These are phyloP conservation scores for Isabelozyma gotoi DNA, from an alignment of 805 yeast genomes.

Conservation along the genomic window DNA sequence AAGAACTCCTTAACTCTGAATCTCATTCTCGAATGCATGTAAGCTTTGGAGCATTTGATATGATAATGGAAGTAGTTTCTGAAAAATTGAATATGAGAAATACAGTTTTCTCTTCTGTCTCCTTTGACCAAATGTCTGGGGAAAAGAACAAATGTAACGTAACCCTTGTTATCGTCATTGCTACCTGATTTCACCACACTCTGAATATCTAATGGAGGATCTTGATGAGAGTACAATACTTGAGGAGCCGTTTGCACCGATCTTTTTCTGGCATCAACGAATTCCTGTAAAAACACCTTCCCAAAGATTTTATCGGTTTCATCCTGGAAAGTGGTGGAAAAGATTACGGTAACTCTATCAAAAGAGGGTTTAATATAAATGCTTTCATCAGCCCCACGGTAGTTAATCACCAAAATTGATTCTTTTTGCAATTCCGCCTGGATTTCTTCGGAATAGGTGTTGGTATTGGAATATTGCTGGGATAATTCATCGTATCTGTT, in stretches of 20 bases:
- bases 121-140: conserved; percentile 70
- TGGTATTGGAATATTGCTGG: conserved; percentile 39
- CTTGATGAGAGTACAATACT: conserved; percentile 84
- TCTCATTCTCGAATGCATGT: conserved; percentile 98
- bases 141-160: conserved; percentile 71
- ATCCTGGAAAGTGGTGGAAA: conserved; percentile 91
- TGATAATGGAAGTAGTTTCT: conserved; percentile 98
- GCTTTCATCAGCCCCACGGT: conserved; percentile 85
- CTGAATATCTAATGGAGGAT: conserved; percentile 82
- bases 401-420: conserved; percentile 67
- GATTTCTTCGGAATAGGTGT: conserved; percentile 44
- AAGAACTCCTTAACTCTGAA: conserved; percentile 90
- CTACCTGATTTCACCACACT: conserved; percentile 26
- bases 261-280: conserved; percentile 93
- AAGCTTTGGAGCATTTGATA: conserved; percentile 97
- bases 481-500: conserved; percentile 71
- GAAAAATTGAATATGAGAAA: conserved; percentile 87
- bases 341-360: conserved; percentile 95
- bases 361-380: conserved; percentile 88
- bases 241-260: conserved; percentile 98
- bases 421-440: conserved; percentile 48
- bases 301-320: conserved; percentile 94
- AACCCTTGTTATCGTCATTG: conserved; percentile 45
- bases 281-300: conserved; percentile 86
- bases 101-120: conserved; percentile 78